These are phyloP conservation scores for Rubia yunnanensis DNA, from an alignment of 257 asterid species.

Conservation along the genomic window DNA sequence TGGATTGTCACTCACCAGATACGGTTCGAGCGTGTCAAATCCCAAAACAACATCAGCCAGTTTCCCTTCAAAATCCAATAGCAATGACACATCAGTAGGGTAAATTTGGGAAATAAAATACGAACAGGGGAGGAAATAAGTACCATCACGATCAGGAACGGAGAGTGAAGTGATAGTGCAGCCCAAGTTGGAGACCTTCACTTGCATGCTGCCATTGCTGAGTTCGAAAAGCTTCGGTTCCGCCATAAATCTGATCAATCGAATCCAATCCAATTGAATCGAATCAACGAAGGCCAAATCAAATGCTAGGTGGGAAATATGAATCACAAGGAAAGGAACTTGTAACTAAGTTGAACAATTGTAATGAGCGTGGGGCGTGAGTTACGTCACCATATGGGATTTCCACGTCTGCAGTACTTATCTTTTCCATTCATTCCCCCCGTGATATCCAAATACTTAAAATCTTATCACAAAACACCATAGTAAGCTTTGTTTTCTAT, in stretches of 20 bases:
- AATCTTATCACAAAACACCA: too few relatives aligned
- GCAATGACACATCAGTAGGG: constrained; percentile 5
- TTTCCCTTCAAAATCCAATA: constrained; percentile 43
- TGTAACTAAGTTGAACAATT: too few relatives aligned
- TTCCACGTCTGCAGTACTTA: not conserved
- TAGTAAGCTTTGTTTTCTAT: too few relatives aligned
- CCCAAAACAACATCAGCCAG: constrained; percentile 95
- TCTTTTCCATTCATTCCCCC: not conserved
- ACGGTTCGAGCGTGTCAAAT: constrained; percentile 84
- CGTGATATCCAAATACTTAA: too few relatives aligned
- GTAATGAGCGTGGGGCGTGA: not conserved
- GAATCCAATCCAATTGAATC: not conserved
- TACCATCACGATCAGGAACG: constrained; percentile 84
- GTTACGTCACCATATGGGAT: not conserved
- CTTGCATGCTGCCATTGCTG: constrained; percentile 67
- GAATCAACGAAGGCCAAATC: not conserved
- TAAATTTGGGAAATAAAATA: not conserved
- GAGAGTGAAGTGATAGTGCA: constrained; percentile 83
- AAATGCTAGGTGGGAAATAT: not conserved
- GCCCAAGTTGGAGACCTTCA: constrained; percentile 69
- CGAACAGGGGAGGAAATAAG: not conserved
- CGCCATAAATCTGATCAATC: constrained; percentile 32
- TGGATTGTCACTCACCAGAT: constrained; percentile 38
- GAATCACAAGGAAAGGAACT: not conserved
- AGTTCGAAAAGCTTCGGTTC: constrained; percentile 81